Evolutionary conservation across 2,329 filamentous ascomycete genomes (phyloP), one percentile per base, ranked within the genome.

Genomic region (Alternaria burnsii): DNA sequence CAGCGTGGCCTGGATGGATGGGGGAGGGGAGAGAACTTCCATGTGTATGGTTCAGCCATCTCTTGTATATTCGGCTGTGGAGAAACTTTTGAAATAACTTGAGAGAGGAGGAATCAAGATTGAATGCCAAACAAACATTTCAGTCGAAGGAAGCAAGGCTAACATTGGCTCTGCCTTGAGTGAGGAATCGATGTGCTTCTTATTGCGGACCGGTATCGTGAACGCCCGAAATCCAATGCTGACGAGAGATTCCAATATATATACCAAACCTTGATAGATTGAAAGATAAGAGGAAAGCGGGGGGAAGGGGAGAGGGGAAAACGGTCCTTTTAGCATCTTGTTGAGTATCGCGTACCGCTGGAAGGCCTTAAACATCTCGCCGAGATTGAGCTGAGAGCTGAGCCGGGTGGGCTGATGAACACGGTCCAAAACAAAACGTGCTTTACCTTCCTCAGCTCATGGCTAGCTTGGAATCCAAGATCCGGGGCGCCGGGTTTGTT

Each of bases 31-130:
- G 43, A n/a, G 38, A 28, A 24, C 26, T 11, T 44, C 34, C 14
- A 12, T 34, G 38, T 44, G 30, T 24, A 50, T 36, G 46, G 46
- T 34, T 22, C 28, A 34, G 51, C 51, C 51, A 53, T 44, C 41
- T 44, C 28, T 42, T 53, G 51, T 53, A 53, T 16, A 53, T 53
- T 44, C 51, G 51, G 40, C 51, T 44, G 56, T 53, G 38, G 40
- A 32, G 40, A 36, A 14, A 24, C 34, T n/a, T 50, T 36, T 50
- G 20, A 18, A 26, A 50, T 24, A 38, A 22, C 30, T 50, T 26
- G 20, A n/a, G 30, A 50, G 12, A 36, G 32, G 14, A 18, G 30
- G 46, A 50, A 38, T n/a, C 20, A 50, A 50, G 30, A 50, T 50
- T 38, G 46, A 38, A 36, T 36, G 32, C 46, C 32, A 50, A 36